phyloP scores from a whole-genome alignment of 331 rosid genomes.

The Rosa hybrid region DNA sequence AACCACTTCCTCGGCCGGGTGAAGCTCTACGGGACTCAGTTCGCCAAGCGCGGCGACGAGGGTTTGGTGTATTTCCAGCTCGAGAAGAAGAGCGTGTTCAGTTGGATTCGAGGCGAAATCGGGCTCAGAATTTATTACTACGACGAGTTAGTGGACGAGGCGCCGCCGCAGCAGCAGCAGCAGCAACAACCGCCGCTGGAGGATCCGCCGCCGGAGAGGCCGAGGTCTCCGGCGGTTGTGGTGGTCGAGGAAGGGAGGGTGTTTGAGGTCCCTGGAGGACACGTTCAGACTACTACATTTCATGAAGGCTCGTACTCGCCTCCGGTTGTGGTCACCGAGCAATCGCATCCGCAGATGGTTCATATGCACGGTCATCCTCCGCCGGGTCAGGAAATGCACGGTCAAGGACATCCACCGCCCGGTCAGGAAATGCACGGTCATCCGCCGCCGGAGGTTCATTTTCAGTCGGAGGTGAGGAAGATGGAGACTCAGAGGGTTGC shows the following conservation, averaged over 20 bases:
- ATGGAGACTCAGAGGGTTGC: slow-evolving; percentile 50
- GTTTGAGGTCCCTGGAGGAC: slow-evolving; percentile 36
- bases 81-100: slow-evolving; percentile 79
- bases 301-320: slow-evolving; percentile 45
- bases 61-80: slow-evolving; percentile 50
- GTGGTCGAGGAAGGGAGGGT: slow-evolving; percentile 52
- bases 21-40: slow-evolving; percentile 76
- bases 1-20: slow-evolving; percentile 87
- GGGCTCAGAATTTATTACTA: slow-evolving; percentile 76
- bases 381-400: slow-evolving; percentile 29
- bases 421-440: slow-evolving; percentile 32
- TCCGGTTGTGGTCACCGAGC: slow-evolving; percentile 50
- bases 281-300: background rate
- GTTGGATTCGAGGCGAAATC: slow-evolving; percentile 84
- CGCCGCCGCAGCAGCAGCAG: slow-evolving; percentile 14
- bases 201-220: slow-evolving; percentile 43
- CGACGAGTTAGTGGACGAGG: slow-evolving; percentile 56
- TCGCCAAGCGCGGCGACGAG: slow-evolving; percentile 64
- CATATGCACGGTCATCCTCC: slow-evolving; percentile 35
- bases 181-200: slow-evolving; percentile 27
- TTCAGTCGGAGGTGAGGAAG: slow-evolving; percentile 53
- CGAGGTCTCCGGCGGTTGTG: background rate
- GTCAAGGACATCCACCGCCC: slow-evolving; percentile 28
- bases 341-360: slow-evolving; percentile 52
- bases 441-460: slow-evolving; percentile 34